Evolutionary conservation across 352 stramenopile genomes (phyloP), one percentile per base, ranked within the genome.

Genomic region (Phytophthora sp.): DNA sequence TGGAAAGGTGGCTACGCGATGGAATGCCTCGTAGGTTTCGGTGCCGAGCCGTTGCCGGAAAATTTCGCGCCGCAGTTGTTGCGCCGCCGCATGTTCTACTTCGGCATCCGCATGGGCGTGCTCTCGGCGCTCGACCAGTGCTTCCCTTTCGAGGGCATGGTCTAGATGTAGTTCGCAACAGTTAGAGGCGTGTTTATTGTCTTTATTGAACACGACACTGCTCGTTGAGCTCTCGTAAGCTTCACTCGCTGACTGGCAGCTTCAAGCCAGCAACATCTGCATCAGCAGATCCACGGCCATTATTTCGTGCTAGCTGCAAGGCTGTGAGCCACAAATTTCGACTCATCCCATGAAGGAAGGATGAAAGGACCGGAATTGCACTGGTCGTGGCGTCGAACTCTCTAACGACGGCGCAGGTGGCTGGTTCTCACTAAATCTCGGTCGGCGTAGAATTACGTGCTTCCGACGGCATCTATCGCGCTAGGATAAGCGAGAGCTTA

Each of bases 21-120:
- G 42, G 76, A 85, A 61, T 85, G 76, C 31, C 66, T 85, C 43
- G 56, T 70, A 9, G 76, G 72, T 10, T 58, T 75, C 32, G 76
- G 73, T 30, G 56, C 73, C 5, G 76, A 68, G 18, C 50, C 62
- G 24, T 43, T 85, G 17, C 69, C 72, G 1, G 41, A 53, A 5
- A 62, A 57, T 39, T 84, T 84, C 34, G 53, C 56, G 9, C 15
- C 56, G 21, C 60, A 57, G 1, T 56, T 84, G 26, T 34, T 84
- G 41, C 62, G 71, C 15, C 57, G 74, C 13, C 71, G 74, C 17
- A 65, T 76, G 37, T 74, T 76, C 39, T 79, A 73, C 51, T 66
- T 81, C 44, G 62, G 62, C 10, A 60, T 79, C 28, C 41, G 54
- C 32, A 78, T 74, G 42, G 48, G 54, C 15, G 43, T 79, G 18